A percentile compares a stretch with the other conserved stretches of the same genome.
Evolutionary conservation across 2,329 filamentous ascomycete genomes (phyloP).

Genomic region (Diaporthe ilicicola): DNA sequence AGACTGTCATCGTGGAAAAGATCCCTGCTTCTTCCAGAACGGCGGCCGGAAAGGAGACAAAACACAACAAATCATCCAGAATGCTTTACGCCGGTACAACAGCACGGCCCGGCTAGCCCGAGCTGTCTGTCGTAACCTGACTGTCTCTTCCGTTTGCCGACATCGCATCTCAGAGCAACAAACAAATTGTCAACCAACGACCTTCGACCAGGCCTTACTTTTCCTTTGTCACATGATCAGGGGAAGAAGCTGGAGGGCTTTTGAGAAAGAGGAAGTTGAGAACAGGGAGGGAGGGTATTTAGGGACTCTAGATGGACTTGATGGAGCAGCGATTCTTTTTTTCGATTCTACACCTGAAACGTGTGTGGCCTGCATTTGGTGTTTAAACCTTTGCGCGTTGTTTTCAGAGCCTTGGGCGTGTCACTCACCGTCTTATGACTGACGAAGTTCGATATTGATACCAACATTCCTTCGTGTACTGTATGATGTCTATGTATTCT

Average conservation of each 20-base stretch:
- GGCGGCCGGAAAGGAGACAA: slow-evolving; percentile 33
- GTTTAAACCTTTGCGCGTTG: slow-evolving; percentile 35
- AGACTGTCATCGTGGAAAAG: slow-evolving; percentile 14
- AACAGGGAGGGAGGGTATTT: not conserved
- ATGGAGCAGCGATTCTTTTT: slow-evolving; percentile 30
- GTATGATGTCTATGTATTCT: slow-evolving; percentile 27
- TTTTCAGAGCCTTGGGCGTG: slow-evolving; percentile 32
- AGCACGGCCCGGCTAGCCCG: not conserved
- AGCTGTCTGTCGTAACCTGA: not conserved
- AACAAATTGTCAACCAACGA: slow-evolving; percentile 25
- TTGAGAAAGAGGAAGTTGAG: slow-evolving; percentile 27
- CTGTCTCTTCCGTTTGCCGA: slow-evolving; percentile 35
- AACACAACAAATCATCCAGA: slow-evolving; percentile 28
- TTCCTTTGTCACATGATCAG: slow-evolving; percentile 37
- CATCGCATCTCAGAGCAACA: slow-evolving; percentile 34
- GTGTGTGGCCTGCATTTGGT: slow-evolving; percentile 36
- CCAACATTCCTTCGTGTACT: slow-evolving; percentile 33
- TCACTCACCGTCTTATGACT: slow-evolving; percentile 35
- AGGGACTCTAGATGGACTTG: slow-evolving; percentile 28
- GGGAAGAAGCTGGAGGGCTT: slow-evolving; percentile 17
- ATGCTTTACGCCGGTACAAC: slow-evolving; percentile 15
- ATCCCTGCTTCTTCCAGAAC: slow-evolving; percentile 26
- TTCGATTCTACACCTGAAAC: slow-evolving; percentile 27
- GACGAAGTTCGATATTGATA: slow-evolving; percentile 38
- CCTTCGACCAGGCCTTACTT: slow-evolving; percentile 28